A percentile compares a stretch with the other conserved stretches of the same genome.
Conservation (phyloP, 768 basidiomycete genomes). For the Ephemerocybe angulata region DNA sequence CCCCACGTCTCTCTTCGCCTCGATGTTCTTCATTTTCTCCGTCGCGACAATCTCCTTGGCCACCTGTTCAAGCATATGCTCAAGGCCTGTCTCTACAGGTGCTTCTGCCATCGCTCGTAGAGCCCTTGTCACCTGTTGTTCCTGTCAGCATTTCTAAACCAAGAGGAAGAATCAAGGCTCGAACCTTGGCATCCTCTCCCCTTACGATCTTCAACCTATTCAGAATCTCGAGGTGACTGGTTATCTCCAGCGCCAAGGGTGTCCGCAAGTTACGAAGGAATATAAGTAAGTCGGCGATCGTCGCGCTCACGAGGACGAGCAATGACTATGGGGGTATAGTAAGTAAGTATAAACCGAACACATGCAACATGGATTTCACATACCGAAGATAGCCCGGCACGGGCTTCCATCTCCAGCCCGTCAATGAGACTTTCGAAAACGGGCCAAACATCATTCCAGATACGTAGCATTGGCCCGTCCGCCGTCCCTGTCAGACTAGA, state of each 20-base stretch:
- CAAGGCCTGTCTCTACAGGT: slow-evolving; percentile 40
- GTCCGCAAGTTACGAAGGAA: slow-evolving; percentile 57
- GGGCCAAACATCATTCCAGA: slow-evolving; percentile 81
- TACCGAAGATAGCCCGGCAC: slow-evolving; percentile 39
- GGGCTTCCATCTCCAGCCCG: slow-evolving; percentile 46
- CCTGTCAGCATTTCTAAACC: background rate
- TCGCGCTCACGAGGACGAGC: slow-evolving; percentile 51
- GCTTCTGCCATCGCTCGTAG: slow-evolving; percentile 50
- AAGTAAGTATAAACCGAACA: background rate
- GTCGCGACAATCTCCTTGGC: slow-evolving; percentile 62
- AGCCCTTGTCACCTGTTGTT: slow-evolving; percentile 51
- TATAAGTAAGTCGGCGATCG: slow-evolving; percentile 61
- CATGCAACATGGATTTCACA: slow-evolving; percentile 12
- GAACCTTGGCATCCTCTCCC: slow-evolving; percentile 54
- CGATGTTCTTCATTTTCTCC: slow-evolving; percentile 61
- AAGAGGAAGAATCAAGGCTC: slow-evolving; percentile 3
- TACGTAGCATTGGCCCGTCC: slow-evolving; percentile 33
- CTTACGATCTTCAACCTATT: slow-evolving; percentile 45
- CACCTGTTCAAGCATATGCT: slow-evolving; percentile 52
- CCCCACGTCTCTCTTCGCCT: slow-evolving; percentile 29
- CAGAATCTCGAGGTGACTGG: slow-evolving; percentile 46
- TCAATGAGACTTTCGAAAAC: slow-evolving; percentile 55
- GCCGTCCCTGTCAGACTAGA: slow-evolving; percentile 23
- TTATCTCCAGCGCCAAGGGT: slow-evolving; percentile 50
- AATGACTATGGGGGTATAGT: slow-evolving; percentile 40